These are phyloP conservation scores for Vararia minispora DNA, from an alignment of 768 basidiomycete genomes.

Conservation along the genomic window DNA sequence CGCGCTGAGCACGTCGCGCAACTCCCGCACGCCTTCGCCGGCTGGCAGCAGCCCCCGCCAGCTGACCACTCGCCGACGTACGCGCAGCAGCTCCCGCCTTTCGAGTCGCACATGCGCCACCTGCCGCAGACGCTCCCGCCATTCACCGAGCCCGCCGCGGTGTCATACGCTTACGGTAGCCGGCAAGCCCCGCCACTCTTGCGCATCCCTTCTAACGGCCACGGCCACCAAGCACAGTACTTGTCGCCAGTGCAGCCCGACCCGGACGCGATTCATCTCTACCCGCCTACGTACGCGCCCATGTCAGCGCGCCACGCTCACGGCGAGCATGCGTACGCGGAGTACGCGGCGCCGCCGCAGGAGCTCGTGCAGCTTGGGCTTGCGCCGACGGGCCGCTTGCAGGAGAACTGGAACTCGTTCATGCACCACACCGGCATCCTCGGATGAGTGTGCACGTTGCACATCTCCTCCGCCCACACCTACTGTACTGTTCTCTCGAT, in stretches of 20 bases:
- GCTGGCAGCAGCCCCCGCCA: conserved; percentile 1
- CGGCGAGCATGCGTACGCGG: neutral
- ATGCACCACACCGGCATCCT: conserved; percentile 46
- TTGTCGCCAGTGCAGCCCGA: no score
- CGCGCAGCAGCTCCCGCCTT: neutral
- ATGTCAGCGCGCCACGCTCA: neutral
- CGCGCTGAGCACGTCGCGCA: neutral
- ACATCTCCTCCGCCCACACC: no score
- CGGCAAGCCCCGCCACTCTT: neutral
- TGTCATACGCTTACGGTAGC: conserved; percentile 2
- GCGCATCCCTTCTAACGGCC: no score
- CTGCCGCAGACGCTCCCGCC: conserved; percentile 8
- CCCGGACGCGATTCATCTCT: conserved; percentile 3
- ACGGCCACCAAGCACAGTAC: no score
- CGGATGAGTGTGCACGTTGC: no score
- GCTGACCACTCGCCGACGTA: neutral
- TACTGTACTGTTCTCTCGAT: no score
- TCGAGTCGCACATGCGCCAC: conserved; percentile 9
- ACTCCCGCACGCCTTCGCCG: neutral
- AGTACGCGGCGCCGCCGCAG: conserved; percentile 18
- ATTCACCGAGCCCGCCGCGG: conserved; percentile 1
- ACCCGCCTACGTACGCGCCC: conserved; percentile 3
- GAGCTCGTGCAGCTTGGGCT: conserved; percentile 53
- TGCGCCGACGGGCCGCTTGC: conserved; percentile 40
- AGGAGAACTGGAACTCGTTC: conserved; percentile 50